These are phyloP conservation scores for Emmonsia crescens DNA, from an alignment of 2,329 filamentous ascomycete species.

Conservation along the genomic window DNA sequence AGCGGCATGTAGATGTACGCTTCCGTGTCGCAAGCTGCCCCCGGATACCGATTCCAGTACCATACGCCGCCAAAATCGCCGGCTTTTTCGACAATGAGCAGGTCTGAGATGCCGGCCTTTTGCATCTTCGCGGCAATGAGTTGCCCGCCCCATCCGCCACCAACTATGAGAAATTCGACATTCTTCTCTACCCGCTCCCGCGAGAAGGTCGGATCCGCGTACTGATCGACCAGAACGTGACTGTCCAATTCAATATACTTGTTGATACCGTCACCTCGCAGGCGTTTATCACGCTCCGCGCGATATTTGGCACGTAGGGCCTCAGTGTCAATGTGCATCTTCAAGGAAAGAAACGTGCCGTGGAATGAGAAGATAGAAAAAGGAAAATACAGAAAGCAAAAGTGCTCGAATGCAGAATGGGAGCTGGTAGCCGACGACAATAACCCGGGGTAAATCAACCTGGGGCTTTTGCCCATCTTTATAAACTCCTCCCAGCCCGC, in stretches of 20 bases:
- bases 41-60: background rate
- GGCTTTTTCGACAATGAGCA: background rate
- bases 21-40: background rate
- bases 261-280: too few relatives aligned
- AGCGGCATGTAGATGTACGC: background rate
- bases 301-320: background rate
- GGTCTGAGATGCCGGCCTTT: background rate
- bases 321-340: background rate
- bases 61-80: background rate
- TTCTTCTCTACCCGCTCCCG: background rate
- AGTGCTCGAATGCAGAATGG: too few relatives aligned
- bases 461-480: background rate
- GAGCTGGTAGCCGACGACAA: too few relatives aligned
- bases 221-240: too few relatives aligned
- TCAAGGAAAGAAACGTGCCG: background rate
- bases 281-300: background rate
- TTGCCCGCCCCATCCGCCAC: background rate
- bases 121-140: background rate
- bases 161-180: background rate
- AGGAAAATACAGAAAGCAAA: too few relatives aligned
- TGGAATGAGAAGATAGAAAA: too few relatives aligned
- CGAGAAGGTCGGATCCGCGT: too few relatives aligned
- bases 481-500: too few relatives aligned
- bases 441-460: background rate
- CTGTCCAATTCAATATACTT: too few relatives aligned